These are phyloP conservation scores for Pseudocercospora cruenta DNA, from an alignment of 2,329 filamentous ascomycete species.

Conservation along the genomic window DNA sequence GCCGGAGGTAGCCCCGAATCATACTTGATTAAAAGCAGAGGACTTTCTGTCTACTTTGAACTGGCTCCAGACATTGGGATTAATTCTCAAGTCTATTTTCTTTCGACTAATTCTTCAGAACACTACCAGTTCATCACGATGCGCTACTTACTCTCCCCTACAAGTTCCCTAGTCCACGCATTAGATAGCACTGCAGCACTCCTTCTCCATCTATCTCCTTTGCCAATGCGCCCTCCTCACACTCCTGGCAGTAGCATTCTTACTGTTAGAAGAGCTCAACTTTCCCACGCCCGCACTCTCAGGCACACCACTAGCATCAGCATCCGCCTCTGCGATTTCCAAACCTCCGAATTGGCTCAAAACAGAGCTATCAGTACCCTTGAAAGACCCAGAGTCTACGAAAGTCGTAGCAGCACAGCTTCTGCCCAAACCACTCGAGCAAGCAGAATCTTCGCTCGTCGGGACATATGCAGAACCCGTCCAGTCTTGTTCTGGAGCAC, in stretches of 20 bases:
- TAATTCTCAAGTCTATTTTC: too few species aligned
- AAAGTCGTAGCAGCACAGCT: constrained; percentile 20
- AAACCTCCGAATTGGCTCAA: constrained; percentile 21
- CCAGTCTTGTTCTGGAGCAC: constrained; percentile 6
- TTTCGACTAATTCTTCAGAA: too few species aligned
- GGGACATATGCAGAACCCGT: constrained; percentile 20
- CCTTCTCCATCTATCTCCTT: not conserved
- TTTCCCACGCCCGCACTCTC: constrained; percentile 24
- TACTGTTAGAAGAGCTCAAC: not conserved
- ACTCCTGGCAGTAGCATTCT: not conserved
- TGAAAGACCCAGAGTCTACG: constrained; percentile 15
- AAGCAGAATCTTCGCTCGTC: constrained; percentile 7
- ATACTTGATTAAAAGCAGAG: too few species aligned
- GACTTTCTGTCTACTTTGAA: too few species aligned
- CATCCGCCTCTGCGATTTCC: constrained; percentile 22
- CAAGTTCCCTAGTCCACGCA: too few species aligned
- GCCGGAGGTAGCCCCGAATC: too few species aligned
- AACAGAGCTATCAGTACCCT: constrained; percentile 13
- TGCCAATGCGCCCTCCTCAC: constrained; percentile 1
- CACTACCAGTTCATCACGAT: too few species aligned
- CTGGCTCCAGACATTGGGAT: too few species aligned
- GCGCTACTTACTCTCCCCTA: too few species aligned
- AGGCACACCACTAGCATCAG: constrained; percentile 24
- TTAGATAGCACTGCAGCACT: too few species aligned
- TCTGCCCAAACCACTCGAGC: constrained; percentile 17